phyloP scores from a whole-genome alignment of 148 eudicot genomes.

The Chenopodium suecicum region DNA sequence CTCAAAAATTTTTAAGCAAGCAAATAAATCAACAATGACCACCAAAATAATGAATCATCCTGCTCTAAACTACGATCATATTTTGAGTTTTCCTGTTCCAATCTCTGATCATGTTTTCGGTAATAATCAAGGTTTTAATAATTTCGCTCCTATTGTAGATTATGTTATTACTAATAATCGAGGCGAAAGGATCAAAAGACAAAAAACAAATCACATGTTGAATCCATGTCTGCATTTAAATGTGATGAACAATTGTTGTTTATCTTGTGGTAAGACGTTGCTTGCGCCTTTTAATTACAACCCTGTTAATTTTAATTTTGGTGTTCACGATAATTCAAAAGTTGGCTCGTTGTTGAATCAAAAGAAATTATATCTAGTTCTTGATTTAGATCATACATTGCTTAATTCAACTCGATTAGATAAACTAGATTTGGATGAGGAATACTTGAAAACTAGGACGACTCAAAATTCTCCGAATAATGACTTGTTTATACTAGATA shows the following conservation, averaged over 20 bases:
- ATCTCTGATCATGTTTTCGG: too few species aligned
- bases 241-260: not conserved
- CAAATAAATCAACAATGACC: not conserved
- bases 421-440: slow-evolving; percentile 59
- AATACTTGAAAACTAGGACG: slow-evolving; percentile 39
- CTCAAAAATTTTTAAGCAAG: not conserved
- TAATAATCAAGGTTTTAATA: too few species aligned
- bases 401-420: slow-evolving; percentile 67
- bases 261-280: not conserved
- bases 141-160: not conserved
- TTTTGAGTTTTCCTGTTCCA: too few species aligned
- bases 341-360: not conserved
- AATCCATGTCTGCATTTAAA: not conserved
- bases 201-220: not conserved
- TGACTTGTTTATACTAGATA: slow-evolving; percentile 50
- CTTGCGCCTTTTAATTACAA: not conserved
- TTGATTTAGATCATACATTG: slow-evolving; percentile 88
- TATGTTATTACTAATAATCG: not conserved
- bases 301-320: too few species aligned
- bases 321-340: not conserved
- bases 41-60: not conserved
- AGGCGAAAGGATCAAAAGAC: not conserved
- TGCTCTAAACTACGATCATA: not conserved
- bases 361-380: slow-evolving; percentile 64
- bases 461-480: slow-evolving; percentile 42